Evolutionary conservation across 139 green algal species (phyloP).

Genomic region (Picochlorum sp.): DNA sequence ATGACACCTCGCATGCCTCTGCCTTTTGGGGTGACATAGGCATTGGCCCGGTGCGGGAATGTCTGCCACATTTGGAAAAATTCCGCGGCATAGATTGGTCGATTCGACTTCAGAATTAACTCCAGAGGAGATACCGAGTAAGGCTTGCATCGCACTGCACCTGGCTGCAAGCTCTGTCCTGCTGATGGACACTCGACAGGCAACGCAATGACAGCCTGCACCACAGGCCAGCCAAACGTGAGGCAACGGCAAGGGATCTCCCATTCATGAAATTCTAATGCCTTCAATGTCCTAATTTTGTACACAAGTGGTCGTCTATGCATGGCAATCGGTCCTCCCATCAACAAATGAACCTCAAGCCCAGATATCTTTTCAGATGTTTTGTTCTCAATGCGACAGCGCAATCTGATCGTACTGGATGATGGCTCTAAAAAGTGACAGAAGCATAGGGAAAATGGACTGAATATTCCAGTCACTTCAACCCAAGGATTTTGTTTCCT

Average conservation of each 20-base stretch:
- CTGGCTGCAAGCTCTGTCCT: background rate
- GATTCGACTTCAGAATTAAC: conserved; percentile 17
- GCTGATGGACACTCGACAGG: conserved; percentile 8
- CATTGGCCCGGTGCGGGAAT: conserved; percentile 15
- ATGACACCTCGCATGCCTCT: background rate
- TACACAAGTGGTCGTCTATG: conserved; percentile 20
- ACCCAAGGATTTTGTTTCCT: background rate
- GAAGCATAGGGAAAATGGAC: conserved; percentile 20
- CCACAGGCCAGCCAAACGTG: conserved; percentile 26
- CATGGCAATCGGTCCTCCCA: conserved; percentile 19
- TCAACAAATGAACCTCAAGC: conserved; percentile 20
- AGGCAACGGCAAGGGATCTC: conserved; percentile 9
- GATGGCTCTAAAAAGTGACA: conserved; percentile 12
- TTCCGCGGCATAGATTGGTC: conserved; percentile 15
- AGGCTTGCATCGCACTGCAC: background rate
- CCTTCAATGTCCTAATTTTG: conserved; percentile 13
- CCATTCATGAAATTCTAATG: conserved; percentile 11
- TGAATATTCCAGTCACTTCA: conserved; percentile 13
- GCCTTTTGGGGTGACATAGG: background rate
- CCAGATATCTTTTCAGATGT: conserved; percentile 22
- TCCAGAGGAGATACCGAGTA: conserved; percentile 11
- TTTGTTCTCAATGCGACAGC: conserved; percentile 19
- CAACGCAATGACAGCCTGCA: conserved; percentile 19
- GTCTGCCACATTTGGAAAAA: conserved; percentile 37
- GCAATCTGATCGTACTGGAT: conserved; percentile 13